Percentiles rank a stretch among this genome's conserved stretches.
phyloP scores from a whole-genome alignment of 2,329 filamentous ascomycete species.

The Talaromyces atroroseus region DNA sequence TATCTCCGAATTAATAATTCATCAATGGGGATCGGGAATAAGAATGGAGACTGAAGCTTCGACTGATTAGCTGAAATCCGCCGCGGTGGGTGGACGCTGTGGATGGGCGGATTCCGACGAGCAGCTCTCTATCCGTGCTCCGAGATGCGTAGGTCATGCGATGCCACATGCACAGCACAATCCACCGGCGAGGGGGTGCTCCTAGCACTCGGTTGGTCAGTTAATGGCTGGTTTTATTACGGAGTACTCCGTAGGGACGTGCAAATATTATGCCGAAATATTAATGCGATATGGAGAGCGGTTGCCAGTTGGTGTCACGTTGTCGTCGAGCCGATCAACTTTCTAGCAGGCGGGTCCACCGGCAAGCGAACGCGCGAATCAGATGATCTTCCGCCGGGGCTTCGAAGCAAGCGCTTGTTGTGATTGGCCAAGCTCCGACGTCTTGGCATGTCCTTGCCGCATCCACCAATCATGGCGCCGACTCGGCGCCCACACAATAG shows the following conservation, averaged over 20 bases:
- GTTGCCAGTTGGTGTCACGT: neutral
- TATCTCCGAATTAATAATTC: conserved; percentile 4
- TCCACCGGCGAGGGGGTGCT: neutral
- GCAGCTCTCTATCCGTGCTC: neutral
- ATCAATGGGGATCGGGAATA: conserved; percentile 7
- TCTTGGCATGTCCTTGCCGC: neutral
- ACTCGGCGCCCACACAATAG: no score
- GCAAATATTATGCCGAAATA: neutral
- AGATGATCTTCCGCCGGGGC: neutral
- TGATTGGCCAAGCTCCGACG: neutral
- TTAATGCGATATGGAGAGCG: no score
- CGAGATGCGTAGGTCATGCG: neutral
- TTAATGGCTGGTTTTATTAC: neutral
- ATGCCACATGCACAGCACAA: neutral
- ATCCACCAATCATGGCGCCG: neutral
- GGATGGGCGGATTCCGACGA: neutral
- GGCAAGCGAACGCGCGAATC: neutral
- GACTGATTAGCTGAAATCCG: neutral
- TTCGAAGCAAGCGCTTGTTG: no score
- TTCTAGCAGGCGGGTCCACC: no score
- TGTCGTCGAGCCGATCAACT: no score
- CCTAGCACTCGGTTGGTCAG: neutral
- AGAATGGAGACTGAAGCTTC: neutral
- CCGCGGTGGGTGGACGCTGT: neutral
- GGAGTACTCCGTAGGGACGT: no score